Base-by-base conservation (phyloP, 192 early-diverging fungal genomes). In the Bifiguratus adelaidae region DNA sequence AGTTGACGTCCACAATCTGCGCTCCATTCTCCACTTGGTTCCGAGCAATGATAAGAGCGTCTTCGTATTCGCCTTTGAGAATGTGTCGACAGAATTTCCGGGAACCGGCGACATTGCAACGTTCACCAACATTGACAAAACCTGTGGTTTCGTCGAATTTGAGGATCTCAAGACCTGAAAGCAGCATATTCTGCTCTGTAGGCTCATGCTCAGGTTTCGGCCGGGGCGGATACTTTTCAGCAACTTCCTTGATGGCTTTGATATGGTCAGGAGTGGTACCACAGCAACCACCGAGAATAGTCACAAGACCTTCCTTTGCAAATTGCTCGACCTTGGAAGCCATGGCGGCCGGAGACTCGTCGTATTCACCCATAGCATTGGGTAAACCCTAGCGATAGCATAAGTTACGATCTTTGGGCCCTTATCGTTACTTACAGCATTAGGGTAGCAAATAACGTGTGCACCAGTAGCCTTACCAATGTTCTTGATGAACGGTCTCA, bases 341-440 rank as follows among this genome's bases (percentile, higher is more conserved):
- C 94, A 97, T 97, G 33, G 68, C 61, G 34, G 70, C 83, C 18
- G 91, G 87, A 13, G 72, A 72, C 67, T 97, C 86, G 53, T 97
- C 94, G 61, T 97, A 97, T 52, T 89, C 90, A 58, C 94, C 91
- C 70, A 97, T 91, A 5, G 94, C 90, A 64, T 97, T 97, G 50
- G 93, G 93, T 30, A 97, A 66, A 59, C 93, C 93, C 74, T 77
- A 34, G 18, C 8, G 18, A 26, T 32, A 41, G 16, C 26, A 50
- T 29, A 18, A 6, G 12, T 5, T 21, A 42, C 21, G 11, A 20
- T 50, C 34, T 29, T 40, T 22, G n/a, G 16, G 30, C 27, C 37
- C 30, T 22, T 15, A 38, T 20, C 16, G 19, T 16, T 16, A 60
- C 65, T 57, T 61, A 77, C 74, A 38, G 94, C 91, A 55, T 97